Evolutionary conservation across 1,284 basidiomycete species (phyloP), one percentile per base, ranked within the genome.

Genomic region (Malassezia dermatis): DNA sequence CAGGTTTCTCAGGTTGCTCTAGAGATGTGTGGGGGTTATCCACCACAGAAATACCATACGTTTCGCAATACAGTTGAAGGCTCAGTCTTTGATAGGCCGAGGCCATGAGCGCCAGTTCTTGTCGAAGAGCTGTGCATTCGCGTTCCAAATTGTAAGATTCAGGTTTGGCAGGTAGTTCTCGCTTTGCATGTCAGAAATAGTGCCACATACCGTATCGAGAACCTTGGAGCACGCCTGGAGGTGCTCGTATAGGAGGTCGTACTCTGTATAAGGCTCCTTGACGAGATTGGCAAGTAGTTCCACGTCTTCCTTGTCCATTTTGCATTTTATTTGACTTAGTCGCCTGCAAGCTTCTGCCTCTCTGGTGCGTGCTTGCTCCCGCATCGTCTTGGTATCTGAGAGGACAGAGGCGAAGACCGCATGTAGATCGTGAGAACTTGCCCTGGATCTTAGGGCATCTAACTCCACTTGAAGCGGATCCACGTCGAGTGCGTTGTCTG

Each of bases 21-120:
- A 17, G 21, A 2, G 13, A 34, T 26, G 6, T 8, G 17, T 21
- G 1, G 19, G 39, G n/a, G 2, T 10, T 37, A 23, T 28, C 23
- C 12, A 8, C 6, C 12, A 40, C 19, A 4, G 26, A 8, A 6
- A 37, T 13, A 44, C 49, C 51, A 28, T 43, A 48, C 1, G 37
- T 23, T 10, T 52, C 44, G 2, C 44, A 39, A 45, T 57, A 57
- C 2, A 52, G 17, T 5, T 41, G 42, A 23, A 47, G 31, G 17
- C 49, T 48, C 13, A 57, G 39, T 11, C 40, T 41, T 11, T 57
- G 55, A 32, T 39, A 57, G 11, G 55, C 55, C 3, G 55, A 57
- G 2, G 55, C 44, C 43, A 57, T 57, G 12, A 57, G 51, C 15
- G 37, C 27, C 26, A 46, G 37, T 26, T 57, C 55, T 17, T 46